A percentile compares a stretch with the other conserved stretches of the same genome.
These are phyloP conservation scores for Leccinum olivaceopallidum DNA, from an alignment of 768 basidiomycete genomes.

Conservation along the genomic window DNA sequence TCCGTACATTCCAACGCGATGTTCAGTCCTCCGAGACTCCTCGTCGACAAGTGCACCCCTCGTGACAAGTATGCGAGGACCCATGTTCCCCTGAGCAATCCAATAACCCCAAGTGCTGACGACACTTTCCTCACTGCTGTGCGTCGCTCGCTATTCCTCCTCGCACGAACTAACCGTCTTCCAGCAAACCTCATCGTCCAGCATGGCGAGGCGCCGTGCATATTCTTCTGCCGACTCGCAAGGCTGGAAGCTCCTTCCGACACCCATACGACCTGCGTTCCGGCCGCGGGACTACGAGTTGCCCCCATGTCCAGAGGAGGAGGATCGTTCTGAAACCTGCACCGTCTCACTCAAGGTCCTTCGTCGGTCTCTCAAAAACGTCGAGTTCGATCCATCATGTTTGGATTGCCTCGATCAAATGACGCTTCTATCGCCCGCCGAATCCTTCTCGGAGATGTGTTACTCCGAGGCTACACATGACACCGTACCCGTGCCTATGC, in stretches of 20 bases:
- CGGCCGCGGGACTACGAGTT: conserved; percentile 36
- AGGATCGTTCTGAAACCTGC: conserved; percentile 25
- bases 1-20: conserved; percentile 12
- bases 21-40: conserved; percentile 26
- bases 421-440: conserved; percentile 40
- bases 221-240: conserved; percentile 35
- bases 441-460: conserved; percentile 45
- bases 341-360: conserved; percentile 34
- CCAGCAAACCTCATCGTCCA: conserved; percentile 20
- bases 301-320: conserved; percentile 32
- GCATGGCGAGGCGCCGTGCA: conserved; percentile 30
- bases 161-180: neutral
- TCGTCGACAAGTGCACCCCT: conserved; percentile 36
- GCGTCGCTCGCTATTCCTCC: neutral
- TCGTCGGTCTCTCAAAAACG: conserved; percentile 35
- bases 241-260: conserved; percentile 34
- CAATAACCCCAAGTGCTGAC: conserved; percentile 30
- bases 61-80: conserved; percentile 36
- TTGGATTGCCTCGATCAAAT: conserved; percentile 44
- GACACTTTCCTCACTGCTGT: conserved; percentile 28
- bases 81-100: conserved; percentile 28
- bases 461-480: conserved; percentile 43
- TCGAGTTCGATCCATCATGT: conserved; percentile 42
- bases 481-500: conserved; percentile 24
- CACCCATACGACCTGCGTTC: conserved; percentile 35